Evolutionary conservation across 208 protist species (phyloP), one percentile per base, ranked within the genome.

Genomic region (Crithidia expoeki): DNA sequence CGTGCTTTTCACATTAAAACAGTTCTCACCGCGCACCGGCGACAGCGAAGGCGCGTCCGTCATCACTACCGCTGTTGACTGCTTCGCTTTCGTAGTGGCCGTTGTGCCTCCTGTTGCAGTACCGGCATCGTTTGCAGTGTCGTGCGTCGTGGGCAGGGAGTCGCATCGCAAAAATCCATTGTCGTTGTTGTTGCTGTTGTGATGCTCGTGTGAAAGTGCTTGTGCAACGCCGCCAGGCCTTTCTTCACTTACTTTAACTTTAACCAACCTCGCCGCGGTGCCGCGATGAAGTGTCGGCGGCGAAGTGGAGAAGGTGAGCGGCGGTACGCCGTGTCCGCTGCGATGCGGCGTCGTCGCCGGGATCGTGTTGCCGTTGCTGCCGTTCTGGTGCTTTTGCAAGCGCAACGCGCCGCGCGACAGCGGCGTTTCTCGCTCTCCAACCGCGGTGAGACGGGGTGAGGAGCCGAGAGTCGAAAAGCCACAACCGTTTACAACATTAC

Each of bases 301-400:
- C 2, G 60, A 65, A 2, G 46, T 55, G 60, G 27, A 42, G 28
- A 40, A 55, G 36, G 46, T 55, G 19, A 65, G 46, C 1, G 44
- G 30, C 0, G 60, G 58, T 4, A 25, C 42, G 16, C 23, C 27
- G 28, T 17, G 1, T 2, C 23, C 25, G 17, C 16, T 11, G 23
- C 58, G 58, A 4, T 33, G 21, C 27, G 58, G 40, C 1, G 42
- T 51, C 12, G 40, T 25, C 10, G 21, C 1, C 0, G 36, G 17
- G 14, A 42, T 36, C 11, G 6, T 51, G 58, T 23, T 32, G 16
- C 14, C 56, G 55, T 30, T 12, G 25, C 50, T 32, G 25, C 19
- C 50, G 19, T 55, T 12, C 14, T 42, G 36, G 46, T 23, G 46
- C 2, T 19, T 51, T 51, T 42, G 36, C 36, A 12, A 6, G 36